Evolutionary conservation across 371 early-diverging fungal species (phyloP), one percentile per base, ranked within the genome.

Genomic region (Mortierella sp.): DNA sequence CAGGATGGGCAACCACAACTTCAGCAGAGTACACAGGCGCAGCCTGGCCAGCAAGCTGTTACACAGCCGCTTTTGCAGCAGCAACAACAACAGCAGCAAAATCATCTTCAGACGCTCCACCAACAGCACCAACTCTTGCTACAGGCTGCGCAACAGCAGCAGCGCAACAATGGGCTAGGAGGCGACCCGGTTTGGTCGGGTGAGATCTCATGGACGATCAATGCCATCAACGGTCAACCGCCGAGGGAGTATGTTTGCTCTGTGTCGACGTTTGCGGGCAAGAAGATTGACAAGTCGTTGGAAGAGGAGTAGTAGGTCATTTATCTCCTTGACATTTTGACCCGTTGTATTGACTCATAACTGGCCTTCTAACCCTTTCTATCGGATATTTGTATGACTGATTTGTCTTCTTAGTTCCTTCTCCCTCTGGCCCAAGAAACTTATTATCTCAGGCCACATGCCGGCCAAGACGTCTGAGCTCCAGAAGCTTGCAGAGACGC

Each of bases 231-330:
- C 78, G 82, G 37, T 8, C 82, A 79, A 12, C 56, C 79, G 27
- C 41, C 78, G 23, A 72, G 51, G 70, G 86, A 80, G 83, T 83
- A 34, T 80, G 81, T 55, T 67, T 81, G 53, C 80, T 82, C 65
- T 60, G 80, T 72, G 76, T 86, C 66, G 72, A 83, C 48, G 73
- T 86, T 61, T 86, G 81, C 78, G 59, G 87, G 46, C 67, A 85
- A 57, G 64, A 82, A 43, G 50, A 69, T 34, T 52, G 82, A 65
- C 78, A 84, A 51, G 64, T 63, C 49, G 63, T 41, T 69, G 11
- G 72, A 64, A 44, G 87, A 86, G 27, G 86, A 86, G 59, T 88
- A 84, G 88, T 87, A 83, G 78, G 86, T 83, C n/a, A n/a, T n/a
- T n/a, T n/a, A n/a, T n/a, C n/a, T n/a, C n/a, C n/a, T n/a, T n/a